Conservation (phyloP, 2,329 filamentous ascomycete species). For the Cladosporium sp. region DNA sequence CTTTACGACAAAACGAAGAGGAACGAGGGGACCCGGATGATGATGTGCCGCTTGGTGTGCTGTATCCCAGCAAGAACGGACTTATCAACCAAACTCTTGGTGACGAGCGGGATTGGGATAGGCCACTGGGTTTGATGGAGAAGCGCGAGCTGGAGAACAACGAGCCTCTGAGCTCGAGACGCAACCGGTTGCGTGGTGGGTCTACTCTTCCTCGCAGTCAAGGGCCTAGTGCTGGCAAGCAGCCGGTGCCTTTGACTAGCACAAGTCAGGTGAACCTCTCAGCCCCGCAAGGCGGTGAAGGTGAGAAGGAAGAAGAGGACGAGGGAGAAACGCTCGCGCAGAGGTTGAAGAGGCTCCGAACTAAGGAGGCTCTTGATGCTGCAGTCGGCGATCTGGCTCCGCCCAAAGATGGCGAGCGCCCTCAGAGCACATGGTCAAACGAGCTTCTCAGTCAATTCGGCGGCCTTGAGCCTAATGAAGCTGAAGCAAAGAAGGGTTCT, state of each 20-base stretch:
- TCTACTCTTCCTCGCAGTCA: conserved; percentile 21
- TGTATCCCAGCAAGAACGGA: conserved; percentile 59
- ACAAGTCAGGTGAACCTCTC: conserved; percentile 24
- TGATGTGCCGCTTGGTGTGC: conserved; percentile 79
- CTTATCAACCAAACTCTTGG: conserved; percentile 42
- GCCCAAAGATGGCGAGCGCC: conserved; percentile 21
- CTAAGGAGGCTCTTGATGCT: conserved; percentile 45
- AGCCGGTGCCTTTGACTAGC: conserved; percentile 22
- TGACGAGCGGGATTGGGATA: conserved; percentile 44
- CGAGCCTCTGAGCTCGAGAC: conserved; percentile 74
- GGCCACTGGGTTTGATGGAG: conserved; percentile 69
- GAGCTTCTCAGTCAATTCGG: conserved; percentile 64
- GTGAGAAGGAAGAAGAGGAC: conserved; percentile 27
- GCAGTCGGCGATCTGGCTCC: conserved; percentile 34
- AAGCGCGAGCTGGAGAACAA: conserved; percentile 83
- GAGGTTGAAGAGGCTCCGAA: conserved; percentile 58
- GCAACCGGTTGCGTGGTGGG: conserved; percentile 64
- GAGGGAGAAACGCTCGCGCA: conserved; percentile 63
- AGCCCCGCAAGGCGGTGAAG: conserved; percentile 21
- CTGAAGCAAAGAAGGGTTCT: conserved; percentile 24
- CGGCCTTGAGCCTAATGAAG: conserved; percentile 40
- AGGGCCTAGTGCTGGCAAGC: conserved; percentile 22
- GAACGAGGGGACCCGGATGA: conserved; percentile 56
- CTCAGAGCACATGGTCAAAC: conserved; percentile 57
- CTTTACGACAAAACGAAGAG: conserved; percentile 34